Percentiles rank a stretch among this genome's conserved stretches.
phyloP scores from a whole-genome alignment of 2,329 filamentous ascomycete species.

The Microcera coccophila region DNA sequence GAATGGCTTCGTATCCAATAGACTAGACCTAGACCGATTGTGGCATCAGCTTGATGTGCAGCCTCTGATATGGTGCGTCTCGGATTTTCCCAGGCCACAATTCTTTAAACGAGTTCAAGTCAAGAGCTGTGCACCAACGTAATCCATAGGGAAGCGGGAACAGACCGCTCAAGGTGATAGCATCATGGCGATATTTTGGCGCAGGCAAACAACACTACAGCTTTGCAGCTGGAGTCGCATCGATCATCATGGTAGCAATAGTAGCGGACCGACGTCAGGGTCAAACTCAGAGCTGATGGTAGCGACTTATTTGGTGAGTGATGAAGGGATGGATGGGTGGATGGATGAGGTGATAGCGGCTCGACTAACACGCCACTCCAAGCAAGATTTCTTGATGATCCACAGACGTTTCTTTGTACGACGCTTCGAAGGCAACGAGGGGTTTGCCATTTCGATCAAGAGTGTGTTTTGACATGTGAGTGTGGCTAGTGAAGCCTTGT shows the following conservation, averaged over 20 bases:
- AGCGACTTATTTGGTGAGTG: background rate
- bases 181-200: background rate
- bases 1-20: background rate
- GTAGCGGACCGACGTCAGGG: background rate
- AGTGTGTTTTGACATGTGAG: constrained; percentile 29
- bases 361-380: constrained; percentile 16
- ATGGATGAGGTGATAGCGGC: constrained; percentile 8
- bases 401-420: constrained; percentile 3
- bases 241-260: too few relatives aligned
- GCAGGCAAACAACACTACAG: too few relatives aligned
- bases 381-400: background rate
- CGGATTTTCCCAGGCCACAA: background rate
- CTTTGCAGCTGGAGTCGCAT: too few relatives aligned
- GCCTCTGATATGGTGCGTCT: background rate
- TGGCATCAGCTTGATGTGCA: background rate
- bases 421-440: constrained; percentile 10
- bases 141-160: background rate
- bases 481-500: constrained; percentile 31
- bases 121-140: background rate
- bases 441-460: constrained; percentile 7
- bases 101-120: background rate
- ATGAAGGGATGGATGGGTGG: background rate
- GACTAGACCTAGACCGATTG: background rate
- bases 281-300: background rate
- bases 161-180: background rate